Evolutionary conservation across 2,329 filamentous ascomycete genomes (phyloP).

Genomic region (Pyrenophora seminiperda): DNA sequence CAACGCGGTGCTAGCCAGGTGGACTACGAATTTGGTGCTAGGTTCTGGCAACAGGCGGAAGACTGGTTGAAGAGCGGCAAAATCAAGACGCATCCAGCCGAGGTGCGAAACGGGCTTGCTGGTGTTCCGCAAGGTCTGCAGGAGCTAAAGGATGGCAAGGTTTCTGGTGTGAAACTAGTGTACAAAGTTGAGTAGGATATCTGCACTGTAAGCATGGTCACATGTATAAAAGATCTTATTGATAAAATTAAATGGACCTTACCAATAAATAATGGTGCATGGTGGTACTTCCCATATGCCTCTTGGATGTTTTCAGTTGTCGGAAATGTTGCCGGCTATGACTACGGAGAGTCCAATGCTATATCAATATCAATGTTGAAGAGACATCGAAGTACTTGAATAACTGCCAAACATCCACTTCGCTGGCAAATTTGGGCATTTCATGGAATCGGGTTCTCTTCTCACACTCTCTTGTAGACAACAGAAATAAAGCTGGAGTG

Average conservation of each 20-base stretch:
- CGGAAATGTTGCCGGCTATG: neutral
- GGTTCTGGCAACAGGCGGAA: slow-evolving; percentile 32
- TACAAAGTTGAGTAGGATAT: slow-evolving; percentile 24
- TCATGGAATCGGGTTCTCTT: no score
- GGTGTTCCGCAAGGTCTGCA: slow-evolving; percentile 39
- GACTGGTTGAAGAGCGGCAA: slow-evolving; percentile 36
- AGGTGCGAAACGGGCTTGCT: slow-evolving; percentile 39
- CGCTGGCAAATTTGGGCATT: neutral
- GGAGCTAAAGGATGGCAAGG: slow-evolving; percentile 41
- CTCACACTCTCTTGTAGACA: neutral
- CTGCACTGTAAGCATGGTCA: no score
- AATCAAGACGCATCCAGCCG: slow-evolving; percentile 40
- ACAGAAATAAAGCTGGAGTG: no score
- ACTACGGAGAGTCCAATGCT: no score
- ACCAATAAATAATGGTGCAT: neutral
- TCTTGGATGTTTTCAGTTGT: no score
- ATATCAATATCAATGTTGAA: neutral
- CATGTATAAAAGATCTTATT: no score
- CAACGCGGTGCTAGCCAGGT: slow-evolving; percentile 29
- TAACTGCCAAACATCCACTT: neutral
- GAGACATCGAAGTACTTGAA: neutral
- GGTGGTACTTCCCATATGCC: no score
- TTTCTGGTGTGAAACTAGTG: slow-evolving; percentile 45
- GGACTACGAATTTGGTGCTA: slow-evolving; percentile 38
- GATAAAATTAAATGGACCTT: no score